Conservation (phyloP, 2,329 filamentous ascomycete species). For the Chrysoporthe cubensis region DNA sequence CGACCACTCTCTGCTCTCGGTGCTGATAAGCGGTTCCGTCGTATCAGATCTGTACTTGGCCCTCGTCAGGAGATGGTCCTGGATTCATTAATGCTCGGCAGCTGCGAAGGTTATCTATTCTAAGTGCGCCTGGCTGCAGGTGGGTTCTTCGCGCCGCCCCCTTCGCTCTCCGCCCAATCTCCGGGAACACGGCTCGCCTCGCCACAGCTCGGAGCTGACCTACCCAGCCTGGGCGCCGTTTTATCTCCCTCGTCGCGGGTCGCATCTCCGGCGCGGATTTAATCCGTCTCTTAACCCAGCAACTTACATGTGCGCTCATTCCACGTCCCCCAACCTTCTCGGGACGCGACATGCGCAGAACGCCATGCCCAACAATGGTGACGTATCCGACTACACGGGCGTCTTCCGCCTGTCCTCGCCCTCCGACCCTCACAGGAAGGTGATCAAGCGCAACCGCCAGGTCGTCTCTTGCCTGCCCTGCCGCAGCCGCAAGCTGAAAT, state of each 20-base stretch:
- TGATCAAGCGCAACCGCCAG: constrained; percentile 45
- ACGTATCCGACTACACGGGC: constrained; percentile 33
- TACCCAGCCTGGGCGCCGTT: background rate
- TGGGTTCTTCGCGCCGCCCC: background rate
- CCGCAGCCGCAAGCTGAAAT: constrained; percentile 48
- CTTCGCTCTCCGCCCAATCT: background rate
- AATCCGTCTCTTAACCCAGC: background rate
- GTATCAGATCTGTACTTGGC: too few species aligned
- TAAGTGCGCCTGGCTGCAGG: too few species aligned
- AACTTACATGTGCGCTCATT: background rate
- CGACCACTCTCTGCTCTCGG: too few species aligned
- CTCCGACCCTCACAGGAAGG: constrained; percentile 37
- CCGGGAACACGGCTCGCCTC: background rate
- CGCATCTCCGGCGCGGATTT: constrained; percentile 3
- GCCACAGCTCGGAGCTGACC: background rate
- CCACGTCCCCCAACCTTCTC: background rate
- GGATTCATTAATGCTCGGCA: too few species aligned
- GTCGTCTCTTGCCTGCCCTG: constrained; percentile 48
- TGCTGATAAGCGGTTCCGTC: too few species aligned
- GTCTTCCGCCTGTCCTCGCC: constrained; percentile 43
- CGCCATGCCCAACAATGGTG: constrained; percentile 26
- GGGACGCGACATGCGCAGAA: background rate
- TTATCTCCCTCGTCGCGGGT: background rate
- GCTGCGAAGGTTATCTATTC: too few species aligned
- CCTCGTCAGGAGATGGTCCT: too few species aligned